Conservation (phyloP, 176 grass and related monocot species). For the Pharus latifolius region DNA sequence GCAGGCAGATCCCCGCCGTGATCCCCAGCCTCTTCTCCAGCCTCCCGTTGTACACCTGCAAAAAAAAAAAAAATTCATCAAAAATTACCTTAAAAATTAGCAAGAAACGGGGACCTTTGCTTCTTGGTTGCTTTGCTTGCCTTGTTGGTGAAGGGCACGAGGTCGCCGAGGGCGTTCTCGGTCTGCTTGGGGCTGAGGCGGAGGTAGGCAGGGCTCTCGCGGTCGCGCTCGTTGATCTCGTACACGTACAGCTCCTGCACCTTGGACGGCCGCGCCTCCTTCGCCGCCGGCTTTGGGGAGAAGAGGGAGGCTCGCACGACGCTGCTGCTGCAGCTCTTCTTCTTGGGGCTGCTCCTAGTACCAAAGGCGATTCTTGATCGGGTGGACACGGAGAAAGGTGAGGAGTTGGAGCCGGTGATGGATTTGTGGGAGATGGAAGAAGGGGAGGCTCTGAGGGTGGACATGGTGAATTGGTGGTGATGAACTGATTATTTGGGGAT, state of each 20-base stretch:
- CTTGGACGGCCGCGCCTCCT: slow-evolving; percentile 34
- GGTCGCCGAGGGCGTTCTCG: slow-evolving; percentile 80
- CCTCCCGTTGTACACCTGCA: slow-evolving; percentile 71
- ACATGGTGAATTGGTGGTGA: neutral
- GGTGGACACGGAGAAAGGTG: too few species aligned
- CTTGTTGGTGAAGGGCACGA: slow-evolving; percentile 88
- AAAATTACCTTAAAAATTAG: too few species aligned
- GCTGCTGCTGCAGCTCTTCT: neutral
- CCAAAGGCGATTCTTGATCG: too few species aligned
- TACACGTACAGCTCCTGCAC: slow-evolving; percentile 73
- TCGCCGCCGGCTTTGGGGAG: slow-evolving; percentile 39
- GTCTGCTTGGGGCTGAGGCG: slow-evolving; percentile 55
- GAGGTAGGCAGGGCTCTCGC: slow-evolving; percentile 65
- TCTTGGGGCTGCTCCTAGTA: too few species aligned
- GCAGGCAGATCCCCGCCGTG: slow-evolving; percentile 57
- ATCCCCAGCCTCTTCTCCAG: slow-evolving; percentile 74
- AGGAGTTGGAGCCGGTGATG: too few species aligned
- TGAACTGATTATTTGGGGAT: too few species aligned
- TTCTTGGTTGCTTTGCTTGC: too few species aligned
- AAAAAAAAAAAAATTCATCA: too few species aligned
- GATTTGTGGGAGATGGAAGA: too few species aligned
- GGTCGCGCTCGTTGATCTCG: slow-evolving; percentile 81
- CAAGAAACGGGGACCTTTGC: too few species aligned
- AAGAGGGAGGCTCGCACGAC: slow-evolving; percentile 41
- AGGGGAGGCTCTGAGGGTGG: neutral